Evolutionary conservation across 2,329 filamentous ascomycete genomes (phyloP).

Genomic region (Trichoderma hamatum): DNA sequence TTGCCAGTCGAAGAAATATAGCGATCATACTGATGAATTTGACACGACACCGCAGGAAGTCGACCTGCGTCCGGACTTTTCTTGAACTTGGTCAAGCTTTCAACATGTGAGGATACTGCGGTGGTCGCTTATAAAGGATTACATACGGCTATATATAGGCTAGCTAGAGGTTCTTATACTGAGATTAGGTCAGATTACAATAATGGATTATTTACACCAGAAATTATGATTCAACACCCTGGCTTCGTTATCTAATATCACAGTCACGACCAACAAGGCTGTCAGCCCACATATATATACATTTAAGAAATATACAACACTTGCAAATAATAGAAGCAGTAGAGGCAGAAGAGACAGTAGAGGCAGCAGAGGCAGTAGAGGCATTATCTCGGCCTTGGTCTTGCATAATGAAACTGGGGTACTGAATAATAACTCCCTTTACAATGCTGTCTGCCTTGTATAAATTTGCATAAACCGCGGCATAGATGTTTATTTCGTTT

Average conservation of each 20-base stretch:
- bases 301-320: no score
- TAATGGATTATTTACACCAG: not conserved
- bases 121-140: not conserved
- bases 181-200: not conserved
- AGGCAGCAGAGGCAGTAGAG: no score
- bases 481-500: not conserved
- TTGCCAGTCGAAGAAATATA: not conserved
- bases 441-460: not conserved
- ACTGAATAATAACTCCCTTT: not conserved
- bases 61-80: not conserved
- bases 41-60: constrained; percentile 10
- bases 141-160: not conserved
- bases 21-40: not conserved
- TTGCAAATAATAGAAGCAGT: no score
- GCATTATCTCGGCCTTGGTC: no score
- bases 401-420: not conserved
- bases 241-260: no score
- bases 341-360: no score
- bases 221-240: no score
- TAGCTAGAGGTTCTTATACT: not conserved
- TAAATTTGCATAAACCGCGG: not conserved
- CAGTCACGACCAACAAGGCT: no score
- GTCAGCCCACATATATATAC: no score
- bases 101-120: not conserved
- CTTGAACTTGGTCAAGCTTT: not conserved